A percentile compares a stretch with the other conserved stretches of the same genome.
phyloP scores from a whole-genome alignment of 1,139 yeast genomes.

The Hanseniaspora uvarum region DNA sequence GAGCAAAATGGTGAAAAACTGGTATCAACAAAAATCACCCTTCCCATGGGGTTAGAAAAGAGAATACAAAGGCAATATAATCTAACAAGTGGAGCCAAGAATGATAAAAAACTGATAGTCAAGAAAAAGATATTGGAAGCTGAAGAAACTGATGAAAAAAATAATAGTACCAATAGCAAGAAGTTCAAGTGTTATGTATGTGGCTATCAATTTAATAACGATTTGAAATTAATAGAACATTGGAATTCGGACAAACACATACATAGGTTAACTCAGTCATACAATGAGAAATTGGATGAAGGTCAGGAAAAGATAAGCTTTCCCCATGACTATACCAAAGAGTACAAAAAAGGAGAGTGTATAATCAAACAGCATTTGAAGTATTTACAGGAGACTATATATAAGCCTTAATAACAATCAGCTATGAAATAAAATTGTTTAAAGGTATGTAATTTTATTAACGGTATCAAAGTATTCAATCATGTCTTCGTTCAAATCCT shows the following conservation, averaged over 20 bases:
- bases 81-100: constrained; percentile 26
- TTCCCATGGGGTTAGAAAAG: constrained; percentile 20
- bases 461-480: constrained; percentile 54
- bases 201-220: constrained; percentile 69
- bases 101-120: constrained; percentile 38
- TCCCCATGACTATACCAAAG: constrained; percentile 34
- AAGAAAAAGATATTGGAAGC: constrained; percentile 37
- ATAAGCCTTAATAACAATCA: neutral
- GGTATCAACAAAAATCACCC: constrained; percentile 8
- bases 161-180: constrained; percentile 48
- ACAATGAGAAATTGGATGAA: constrained; percentile 23
- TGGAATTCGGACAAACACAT: constrained; percentile 60
- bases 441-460: constrained; percentile 36
- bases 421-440: constrained; percentile 18
- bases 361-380: constrained; percentile 21
- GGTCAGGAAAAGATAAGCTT: constrained; percentile 19
- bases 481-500: constrained; percentile 29
- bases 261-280: constrained; percentile 33
- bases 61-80: constrained; percentile 28
- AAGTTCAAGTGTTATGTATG: constrained; percentile 81
- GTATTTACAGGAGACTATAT: constrained; percentile 14
- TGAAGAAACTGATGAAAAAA: constrained; percentile 31
- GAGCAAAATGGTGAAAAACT: constrained; percentile 21
- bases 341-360: constrained; percentile 29
- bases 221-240: constrained; percentile 71